Evolutionary conservation across 176 grass and related monocot species (phyloP), one percentile per base, ranked within the genome.

Genomic region (Zoysia japonica): DNA sequence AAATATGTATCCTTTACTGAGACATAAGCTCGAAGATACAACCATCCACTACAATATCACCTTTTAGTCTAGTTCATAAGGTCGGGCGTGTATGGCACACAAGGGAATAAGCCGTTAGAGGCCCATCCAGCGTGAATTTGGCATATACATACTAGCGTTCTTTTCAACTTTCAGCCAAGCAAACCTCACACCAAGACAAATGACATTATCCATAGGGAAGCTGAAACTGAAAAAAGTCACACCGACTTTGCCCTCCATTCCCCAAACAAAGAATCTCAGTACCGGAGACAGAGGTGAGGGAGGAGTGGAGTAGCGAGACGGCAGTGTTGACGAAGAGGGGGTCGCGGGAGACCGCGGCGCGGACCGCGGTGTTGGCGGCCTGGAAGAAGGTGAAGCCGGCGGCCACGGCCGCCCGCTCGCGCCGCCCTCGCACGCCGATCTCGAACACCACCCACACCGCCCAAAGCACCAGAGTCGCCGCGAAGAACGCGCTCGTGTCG

Each of bases 271-370:
- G 15, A 65, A 57, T 47, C 13, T 65, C 38, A 41, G 4, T 53
- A 99, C 96, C 90, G 56, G 96, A 90, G 47, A 76, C 67, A 48
- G 92, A 88, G 46, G 84, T 99, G 90, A 99, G 61, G 68, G 81
- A 86, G 66, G 92, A 99, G 63, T 99, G 96, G 51, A 99, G 90
- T 16, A 99, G 92, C 16, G 92, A 99, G 28, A 91, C 92, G 41
- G 88, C 83, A 67, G 96, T 99, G 84, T 99, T 99, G 74, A 99
- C 86, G 72, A 99, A 87, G 76, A 95, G 81, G 20, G 96, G 90
- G 71, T 88, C 90, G 61, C 82, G 83, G 63, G 88, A 99, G 76
- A 91, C 70, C 47, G 90, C 79, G 53, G 80, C 77, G 74, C 91
- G 92, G 12, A 94, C 75, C 56, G 83, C 86, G 48, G 59, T 74